A percentile compares a stretch with the other conserved stretches of the same genome.
These are phyloP conservation scores for Paramecium sonneborni DNA, from an alignment of 73 alveolate genomes.

Conservation along the genomic window DNA sequence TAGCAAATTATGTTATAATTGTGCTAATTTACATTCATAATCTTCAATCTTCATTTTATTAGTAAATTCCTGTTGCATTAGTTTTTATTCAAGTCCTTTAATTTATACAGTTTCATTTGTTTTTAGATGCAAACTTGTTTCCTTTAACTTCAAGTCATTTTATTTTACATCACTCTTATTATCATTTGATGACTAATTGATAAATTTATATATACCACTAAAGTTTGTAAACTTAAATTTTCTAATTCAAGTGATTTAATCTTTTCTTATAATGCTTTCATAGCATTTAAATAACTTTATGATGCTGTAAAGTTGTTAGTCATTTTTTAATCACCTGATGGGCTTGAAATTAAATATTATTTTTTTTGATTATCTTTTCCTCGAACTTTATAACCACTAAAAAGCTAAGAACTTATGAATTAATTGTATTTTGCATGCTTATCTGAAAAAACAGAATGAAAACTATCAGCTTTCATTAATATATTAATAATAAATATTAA, in stretches of 20 bases:
- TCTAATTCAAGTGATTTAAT: neutral
- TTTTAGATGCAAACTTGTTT: neutral
- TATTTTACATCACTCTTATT: neutral
- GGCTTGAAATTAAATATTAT: neutral
- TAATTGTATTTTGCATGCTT: neutral
- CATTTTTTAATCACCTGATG: neutral
- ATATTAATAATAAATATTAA: neutral
- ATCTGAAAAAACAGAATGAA: neutral
- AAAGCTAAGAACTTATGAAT: neutral
- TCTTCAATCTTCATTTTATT: neutral
- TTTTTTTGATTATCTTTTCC: neutral
- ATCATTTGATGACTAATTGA: neutral
- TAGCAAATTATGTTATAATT: neutral
- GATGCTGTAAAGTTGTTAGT: neutral
- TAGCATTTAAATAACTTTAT: conserved; percentile 29
- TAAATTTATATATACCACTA: neutral
- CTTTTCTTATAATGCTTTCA: conserved; percentile 40
- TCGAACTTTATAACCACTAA: neutral
- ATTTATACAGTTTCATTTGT: neutral
- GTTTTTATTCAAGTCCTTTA: neutral
- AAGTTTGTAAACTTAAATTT: neutral
- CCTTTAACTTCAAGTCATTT: neutral
- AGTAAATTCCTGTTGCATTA: neutral
- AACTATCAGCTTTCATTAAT: conserved; percentile 27
- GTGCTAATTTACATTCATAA: neutral